These are phyloP conservation scores for Brassica balearica DNA, from an alignment of 441 rosid species.

Conservation along the genomic window DNA sequence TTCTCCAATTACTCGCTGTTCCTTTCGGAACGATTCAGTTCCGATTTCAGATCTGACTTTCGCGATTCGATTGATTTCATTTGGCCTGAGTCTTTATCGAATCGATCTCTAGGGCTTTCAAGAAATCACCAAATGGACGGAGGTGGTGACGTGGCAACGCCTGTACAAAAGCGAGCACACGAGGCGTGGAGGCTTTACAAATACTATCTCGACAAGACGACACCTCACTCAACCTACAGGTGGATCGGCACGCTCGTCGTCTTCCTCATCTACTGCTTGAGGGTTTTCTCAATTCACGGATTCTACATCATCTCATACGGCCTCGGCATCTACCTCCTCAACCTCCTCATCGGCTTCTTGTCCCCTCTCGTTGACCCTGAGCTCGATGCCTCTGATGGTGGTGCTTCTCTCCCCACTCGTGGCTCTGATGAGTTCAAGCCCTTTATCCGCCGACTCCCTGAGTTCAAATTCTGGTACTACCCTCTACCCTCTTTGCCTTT, in stretches of 20 bases:
- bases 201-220: conserved; percentile 86
- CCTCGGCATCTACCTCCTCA: conserved; percentile 86
- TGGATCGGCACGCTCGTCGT: conserved; percentile 80
- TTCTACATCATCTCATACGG: conserved; percentile 87
- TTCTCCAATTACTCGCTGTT: background rate
- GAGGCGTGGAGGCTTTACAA: conserved; percentile 80
- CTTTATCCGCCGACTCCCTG: conserved; percentile 87
- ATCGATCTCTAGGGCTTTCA: no score
- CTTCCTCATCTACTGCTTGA: conserved; percentile 58
- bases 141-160: conserved; percentile 44
- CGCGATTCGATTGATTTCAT: no score
- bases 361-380: conserved; percentile 96
- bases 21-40: background rate
- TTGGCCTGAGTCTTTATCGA: no score
- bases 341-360: conserved; percentile 88
- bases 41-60: conserved; percentile 21
- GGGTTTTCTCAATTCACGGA: conserved; percentile 77
- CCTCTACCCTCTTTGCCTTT: no score
- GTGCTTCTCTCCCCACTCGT: conserved; percentile 80
- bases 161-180: conserved; percentile 66
- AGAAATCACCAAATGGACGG: conserved; percentile 63
- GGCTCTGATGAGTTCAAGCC: conserved; percentile 98
- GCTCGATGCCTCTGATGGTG: conserved; percentile 72
- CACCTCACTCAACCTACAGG: conserved; percentile 76
- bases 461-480: conserved; percentile 88